phyloP scores from a whole-genome alignment of 352 stramenopile genomes.

The Phytophthora colocasiae region DNA sequence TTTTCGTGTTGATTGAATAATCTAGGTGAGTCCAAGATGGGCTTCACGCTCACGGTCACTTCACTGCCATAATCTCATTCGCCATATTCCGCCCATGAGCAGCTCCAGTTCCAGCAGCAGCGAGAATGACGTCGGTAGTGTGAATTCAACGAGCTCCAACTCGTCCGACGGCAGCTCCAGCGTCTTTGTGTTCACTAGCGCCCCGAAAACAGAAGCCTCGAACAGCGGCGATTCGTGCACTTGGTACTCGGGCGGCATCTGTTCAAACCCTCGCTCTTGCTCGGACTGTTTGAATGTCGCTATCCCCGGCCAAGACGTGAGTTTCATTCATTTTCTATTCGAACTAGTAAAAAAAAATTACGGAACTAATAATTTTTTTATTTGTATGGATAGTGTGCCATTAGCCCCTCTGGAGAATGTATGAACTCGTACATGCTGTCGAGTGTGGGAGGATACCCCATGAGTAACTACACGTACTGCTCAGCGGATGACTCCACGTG shows the following conservation, averaged over 20 bases:
- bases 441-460: conserved; percentile 31
- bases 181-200: conserved; percentile 26
- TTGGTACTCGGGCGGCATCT: conserved; percentile 41
- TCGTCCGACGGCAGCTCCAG: not conserved
- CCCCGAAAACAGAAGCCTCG: conserved; percentile 22
- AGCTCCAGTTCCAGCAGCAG: conserved; percentile 10
- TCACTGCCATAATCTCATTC: conserved; percentile 30
- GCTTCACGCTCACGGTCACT: not conserved
- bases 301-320: conserved; percentile 38
- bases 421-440: conserved; percentile 36
- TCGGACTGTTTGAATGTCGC: conserved; percentile 48
- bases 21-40: conserved; percentile 18
- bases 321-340: conserved; percentile 7
- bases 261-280: conserved; percentile 39
- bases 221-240: conserved; percentile 41
- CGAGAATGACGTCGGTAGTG: conserved; percentile 16
- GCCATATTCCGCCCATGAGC: conserved; percentile 20
- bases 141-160: conserved; percentile 17
- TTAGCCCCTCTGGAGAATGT: conserved; percentile 43
- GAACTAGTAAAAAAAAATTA: not conserved
- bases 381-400: conserved; percentile 31
- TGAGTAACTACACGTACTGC: conserved; percentile 52
- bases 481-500: conserved; percentile 36
- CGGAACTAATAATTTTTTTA: conserved; percentile 7
- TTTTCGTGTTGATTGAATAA: conserved; percentile 23